Conservation (phyloP, 2,329 filamentous ascomycete species). For the Aspergillus nomiae region DNA sequence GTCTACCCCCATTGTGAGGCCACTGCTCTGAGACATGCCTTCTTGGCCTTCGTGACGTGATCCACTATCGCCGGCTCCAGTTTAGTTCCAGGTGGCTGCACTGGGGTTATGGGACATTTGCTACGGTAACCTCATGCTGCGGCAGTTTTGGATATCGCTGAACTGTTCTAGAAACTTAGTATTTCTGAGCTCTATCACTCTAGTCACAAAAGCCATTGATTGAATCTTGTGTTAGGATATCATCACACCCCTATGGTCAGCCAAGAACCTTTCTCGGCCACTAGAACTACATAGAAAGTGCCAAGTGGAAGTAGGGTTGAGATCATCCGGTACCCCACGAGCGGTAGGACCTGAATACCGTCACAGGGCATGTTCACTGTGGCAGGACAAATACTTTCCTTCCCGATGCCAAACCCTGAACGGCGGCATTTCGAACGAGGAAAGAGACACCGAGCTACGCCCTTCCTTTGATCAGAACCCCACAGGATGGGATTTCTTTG, state of each 20-base stretch:
- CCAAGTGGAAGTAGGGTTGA: background rate
- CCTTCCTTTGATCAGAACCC: background rate
- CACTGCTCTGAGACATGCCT: background rate
- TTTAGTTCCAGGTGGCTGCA: background rate
- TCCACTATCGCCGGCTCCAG: background rate
- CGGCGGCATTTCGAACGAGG: background rate
- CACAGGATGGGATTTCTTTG: background rate
- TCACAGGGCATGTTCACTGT: background rate
- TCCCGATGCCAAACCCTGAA: background rate
- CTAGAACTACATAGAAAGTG: background rate
- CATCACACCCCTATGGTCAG: no score
- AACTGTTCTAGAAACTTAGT: background rate
- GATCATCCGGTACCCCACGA: background rate
- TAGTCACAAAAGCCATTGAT: background rate
- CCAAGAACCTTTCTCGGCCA: background rate
- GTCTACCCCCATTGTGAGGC: background rate
- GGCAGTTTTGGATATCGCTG: background rate
- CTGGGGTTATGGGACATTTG: background rate
- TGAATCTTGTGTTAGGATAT: background rate
- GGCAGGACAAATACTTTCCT: background rate
- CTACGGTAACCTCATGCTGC: fast-evolving
- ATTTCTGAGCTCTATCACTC: background rate
- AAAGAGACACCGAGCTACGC: background rate
- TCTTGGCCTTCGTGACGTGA: background rate
- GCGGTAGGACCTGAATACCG: no score